Percentiles rank a stretch among this genome's conserved stretches.
Evolutionary conservation across 2,329 filamentous ascomycete genomes (phyloP).

Genomic region (Thelonectria discophora): DNA sequence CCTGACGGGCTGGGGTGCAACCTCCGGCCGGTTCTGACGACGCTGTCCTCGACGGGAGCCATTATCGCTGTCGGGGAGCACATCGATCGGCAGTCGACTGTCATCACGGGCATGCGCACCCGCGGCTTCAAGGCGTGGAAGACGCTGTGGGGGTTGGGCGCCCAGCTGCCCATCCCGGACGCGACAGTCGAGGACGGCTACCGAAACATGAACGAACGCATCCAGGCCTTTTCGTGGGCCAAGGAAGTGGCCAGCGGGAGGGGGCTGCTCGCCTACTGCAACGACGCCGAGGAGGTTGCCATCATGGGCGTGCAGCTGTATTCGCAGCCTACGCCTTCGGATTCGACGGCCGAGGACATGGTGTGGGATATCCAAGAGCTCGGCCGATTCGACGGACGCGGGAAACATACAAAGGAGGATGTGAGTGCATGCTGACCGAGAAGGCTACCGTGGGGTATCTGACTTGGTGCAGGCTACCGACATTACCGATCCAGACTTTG

Average conservation of each 20-base stretch:
- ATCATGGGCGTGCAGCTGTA: constrained; percentile 59
- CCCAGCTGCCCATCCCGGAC: constrained; percentile 59
- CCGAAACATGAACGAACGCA: constrained; percentile 53
- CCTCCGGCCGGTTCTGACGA: constrained; percentile 59
- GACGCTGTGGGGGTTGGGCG: constrained; percentile 65
- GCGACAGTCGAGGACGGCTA: constrained; percentile 44
- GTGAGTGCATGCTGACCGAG: constrained; percentile 23
- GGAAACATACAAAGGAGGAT: constrained; percentile 53
- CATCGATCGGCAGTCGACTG: constrained; percentile 42
- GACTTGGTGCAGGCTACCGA: constrained; percentile 41
- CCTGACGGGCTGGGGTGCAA: constrained; percentile 65
- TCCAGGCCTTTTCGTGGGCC: constrained; percentile 64
- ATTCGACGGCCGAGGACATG: constrained; percentile 39
- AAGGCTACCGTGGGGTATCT: neutral
- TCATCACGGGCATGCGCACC: constrained; percentile 45
- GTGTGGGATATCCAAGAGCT: constrained; percentile 63
- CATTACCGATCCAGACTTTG: constrained; percentile 57
- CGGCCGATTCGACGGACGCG: constrained; percentile 57
- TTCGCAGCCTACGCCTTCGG: constrained; percentile 31
- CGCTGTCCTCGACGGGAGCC: constrained; percentile 60
- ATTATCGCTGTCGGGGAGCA: constrained; percentile 63
- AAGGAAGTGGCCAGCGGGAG: constrained; percentile 51
- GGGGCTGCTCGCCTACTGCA: constrained; percentile 61
- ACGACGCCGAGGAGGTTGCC: constrained; percentile 59
- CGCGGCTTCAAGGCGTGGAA: constrained; percentile 60